Base-by-base conservation (phyloP, 495 filamentous ascomycete genomes). In the Hypoxylon subgilvum region DNA sequence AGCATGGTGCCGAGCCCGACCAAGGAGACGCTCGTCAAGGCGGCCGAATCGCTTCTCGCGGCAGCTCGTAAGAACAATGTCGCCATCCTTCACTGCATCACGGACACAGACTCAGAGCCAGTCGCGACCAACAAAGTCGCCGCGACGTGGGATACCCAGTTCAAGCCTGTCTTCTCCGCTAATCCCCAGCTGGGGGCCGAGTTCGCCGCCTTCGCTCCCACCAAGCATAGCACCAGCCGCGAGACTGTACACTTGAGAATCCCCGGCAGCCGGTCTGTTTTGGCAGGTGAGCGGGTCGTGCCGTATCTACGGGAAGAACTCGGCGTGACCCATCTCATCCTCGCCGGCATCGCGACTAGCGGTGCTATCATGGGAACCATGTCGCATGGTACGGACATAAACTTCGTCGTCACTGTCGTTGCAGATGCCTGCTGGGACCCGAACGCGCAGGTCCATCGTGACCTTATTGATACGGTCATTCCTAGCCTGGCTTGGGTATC, bases 321-420 rank as follows among this genome's bases (percentile, higher is more conserved):
- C 7, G 49, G 38, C 18, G 36, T 52, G 3, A 3, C 3, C 9
- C 36, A 43, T 18, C 38, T 43, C 2, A 43, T 52, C 14, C 41
- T 42, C 12, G 28, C 36, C 14, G 49, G 49, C 49, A 43, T 52
- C 10, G 40, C 49, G 13, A 52, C 49, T 1, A 52, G 49, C 34
- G 25, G 36, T 27, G 19, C 49, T 2, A 22, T 52, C 3, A 35
- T 52, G 18, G 49, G 49, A 27, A 38, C 49, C 6, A 43, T 21
- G 22, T 27, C 23, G 4, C 36, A 52, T 25, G 49, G 36, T 18
- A 52, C 22, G 6, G 49, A 52, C 23, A 35, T 52, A 2, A 25
- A 43, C 9, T 52, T 52, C 21, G 49, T 52, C 13, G 49, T 52
- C 18, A 52, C 49, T 21, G 49, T 52, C 8, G 49, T 43, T 14